Conservation (phyloP, 177 flowering plant genomes). For the Telopea speciosissima region DNA sequence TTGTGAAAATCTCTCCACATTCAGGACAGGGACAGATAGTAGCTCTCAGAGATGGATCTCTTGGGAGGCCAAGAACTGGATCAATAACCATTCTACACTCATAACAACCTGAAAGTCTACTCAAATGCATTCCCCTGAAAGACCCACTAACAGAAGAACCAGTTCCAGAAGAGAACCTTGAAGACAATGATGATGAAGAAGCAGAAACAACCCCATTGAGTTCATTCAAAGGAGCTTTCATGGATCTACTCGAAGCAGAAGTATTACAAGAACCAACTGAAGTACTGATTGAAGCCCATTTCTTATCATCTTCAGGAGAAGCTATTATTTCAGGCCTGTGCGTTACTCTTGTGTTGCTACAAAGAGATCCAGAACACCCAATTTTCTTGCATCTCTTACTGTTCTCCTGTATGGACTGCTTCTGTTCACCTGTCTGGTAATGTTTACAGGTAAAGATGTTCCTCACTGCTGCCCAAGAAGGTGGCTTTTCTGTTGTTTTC, state of each 20-base stretch:
- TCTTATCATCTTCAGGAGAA: conserved; percentile 40
- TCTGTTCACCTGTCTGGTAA: conserved; percentile 23
- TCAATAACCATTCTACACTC: conserved; percentile 91
- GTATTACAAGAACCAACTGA: conserved; percentile 16
- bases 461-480: conserved; percentile 62
- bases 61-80: conserved; percentile 60
- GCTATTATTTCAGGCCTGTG: conserved; percentile 52
- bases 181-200: conserved; percentile 17
- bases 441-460: conserved; percentile 56
- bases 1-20: conserved; percentile 81
- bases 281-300: conserved; percentile 29
- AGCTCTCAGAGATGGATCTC: conserved; percentile 58
- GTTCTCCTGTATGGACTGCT: conserved; percentile 21
- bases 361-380: conserved; percentile 72
- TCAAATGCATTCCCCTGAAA: conserved; percentile 59
- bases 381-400: conserved; percentile 53
- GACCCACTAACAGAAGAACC: conserved; percentile 39
- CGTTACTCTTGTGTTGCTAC: conserved; percentile 73
- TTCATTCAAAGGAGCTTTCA: conserved; percentile 38
- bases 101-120: conserved; percentile 83
- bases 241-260: conserved; percentile 36
- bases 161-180: conserved; percentile 18
- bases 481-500: conserved; percentile 30
- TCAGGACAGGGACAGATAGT: conserved; percentile 62
- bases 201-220: conserved; percentile 28